Base-by-base conservation (phyloP, 495 filamentous ascomycete species). In the Penicillium lagena region DNA sequence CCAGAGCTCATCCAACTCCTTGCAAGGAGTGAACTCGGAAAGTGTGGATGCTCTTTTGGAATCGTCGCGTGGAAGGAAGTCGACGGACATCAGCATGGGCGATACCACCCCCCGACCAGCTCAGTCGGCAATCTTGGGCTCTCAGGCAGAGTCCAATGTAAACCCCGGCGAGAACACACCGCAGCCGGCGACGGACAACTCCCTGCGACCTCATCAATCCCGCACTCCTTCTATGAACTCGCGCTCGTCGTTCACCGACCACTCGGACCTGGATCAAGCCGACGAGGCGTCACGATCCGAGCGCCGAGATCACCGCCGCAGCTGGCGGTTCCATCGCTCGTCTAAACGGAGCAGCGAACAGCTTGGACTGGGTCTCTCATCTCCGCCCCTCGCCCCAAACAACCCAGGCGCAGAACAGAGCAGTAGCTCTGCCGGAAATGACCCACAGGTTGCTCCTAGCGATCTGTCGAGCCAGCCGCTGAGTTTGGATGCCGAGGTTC, bases 1-100 rank as follows among this genome's bases (percentile, higher is more conserved):
- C 1, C 87, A 95, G 46, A 93, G 87, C 47, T 96, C 90, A 7
- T 81, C 80, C 7, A 76, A 82, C 1, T 95, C 89, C 3, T 66
- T 96, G 12, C 72, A 78, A 29, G 22, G 22, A 22, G 22, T 22
- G 22, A 22, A 22, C 22, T 22, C 22, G 2, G 22, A 22, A 22
- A 22, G 22, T 22, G 22, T 22, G 22, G 42, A 66, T 52, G 50
- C 56, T 41, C 56, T 60, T 39, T 63, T 58, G 29, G 61, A 68
- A 14, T 43, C 47, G 22, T 22, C 22, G 22, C 22, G 22, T 22
- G 22, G 22, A 22, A 22, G 22, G 22, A 3, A 22, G n/a, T 46
- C 58, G 0, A 35, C 39, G 9, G 58, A 61, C n/a, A 28, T 40
- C 37, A 39, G 47, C 9, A 49, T 59, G 12, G 64, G 60, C n/a